Percentiles rank a stretch among this genome's conserved stretches.
These are phyloP conservation scores for Dactylis glomerata DNA, from an alignment of 176 grass and related monocot genomes.

Conservation along the genomic window DNA sequence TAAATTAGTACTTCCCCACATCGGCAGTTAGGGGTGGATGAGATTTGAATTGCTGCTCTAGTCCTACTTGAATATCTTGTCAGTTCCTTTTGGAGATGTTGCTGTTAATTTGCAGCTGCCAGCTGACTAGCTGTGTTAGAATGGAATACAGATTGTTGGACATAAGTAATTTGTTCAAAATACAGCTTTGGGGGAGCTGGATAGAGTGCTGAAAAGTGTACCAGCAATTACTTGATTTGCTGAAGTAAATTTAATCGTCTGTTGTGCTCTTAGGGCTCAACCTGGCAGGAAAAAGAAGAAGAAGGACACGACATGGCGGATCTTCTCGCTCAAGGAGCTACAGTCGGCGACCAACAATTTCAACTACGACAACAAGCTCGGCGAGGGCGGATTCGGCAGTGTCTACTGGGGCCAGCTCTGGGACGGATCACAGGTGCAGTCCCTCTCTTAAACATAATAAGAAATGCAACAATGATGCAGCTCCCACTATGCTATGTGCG, in stretches of 20 bases:
- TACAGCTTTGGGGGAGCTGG: neutral
- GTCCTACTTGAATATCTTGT: too few species aligned
- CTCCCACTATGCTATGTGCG: neutral
- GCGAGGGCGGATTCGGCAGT: conserved; percentile 88
- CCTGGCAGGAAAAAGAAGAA: conserved; percentile 73
- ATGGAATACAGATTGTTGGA: neutral
- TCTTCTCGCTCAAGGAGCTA: conserved; percentile 88
- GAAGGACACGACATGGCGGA: conserved; percentile 48
- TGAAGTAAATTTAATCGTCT: neutral
- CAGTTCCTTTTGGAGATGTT: neutral
- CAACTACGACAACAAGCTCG: conserved; percentile 97
- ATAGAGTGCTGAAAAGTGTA: neutral
- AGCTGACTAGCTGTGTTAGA: neutral
- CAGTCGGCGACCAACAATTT: conserved; percentile 85
- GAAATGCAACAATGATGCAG: neutral
- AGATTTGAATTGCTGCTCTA: neutral
- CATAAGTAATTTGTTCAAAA: neutral
- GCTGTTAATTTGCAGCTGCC: neutral
- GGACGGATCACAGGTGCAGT: conserved; percentile 83
- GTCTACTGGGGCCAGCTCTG: conserved; percentile 98
- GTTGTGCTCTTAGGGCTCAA: conserved; percentile 40
- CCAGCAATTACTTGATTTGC: neutral
- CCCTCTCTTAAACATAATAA: conserved; percentile 15
- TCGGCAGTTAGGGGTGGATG: neutral
- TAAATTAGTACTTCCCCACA: neutral